A percentile compares a stretch with the other conserved stretches of the same genome.
Evolutionary conservation across 345 rosid species (phyloP).

Genomic region (Syzygium oleosum): DNA sequence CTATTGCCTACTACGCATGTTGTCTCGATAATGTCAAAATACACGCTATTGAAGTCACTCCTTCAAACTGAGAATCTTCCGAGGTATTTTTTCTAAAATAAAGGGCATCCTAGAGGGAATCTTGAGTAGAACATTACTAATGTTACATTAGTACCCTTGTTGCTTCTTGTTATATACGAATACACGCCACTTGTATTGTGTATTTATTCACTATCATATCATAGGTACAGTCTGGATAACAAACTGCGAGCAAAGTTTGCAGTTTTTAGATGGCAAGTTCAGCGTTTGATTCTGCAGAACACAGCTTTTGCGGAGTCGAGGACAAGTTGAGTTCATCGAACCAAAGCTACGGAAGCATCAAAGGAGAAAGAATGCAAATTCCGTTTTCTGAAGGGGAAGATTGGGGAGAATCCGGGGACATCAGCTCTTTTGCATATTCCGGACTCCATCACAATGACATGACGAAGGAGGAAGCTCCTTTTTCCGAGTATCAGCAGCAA

Average conservation of each 20-base stretch:
- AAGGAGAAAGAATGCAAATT: neutral
- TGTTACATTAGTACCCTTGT: neutral
- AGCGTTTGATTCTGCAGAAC: neutral
- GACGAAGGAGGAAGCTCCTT: neutral
- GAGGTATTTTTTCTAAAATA: neutral
- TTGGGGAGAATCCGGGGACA: slow-evolving; percentile 1
- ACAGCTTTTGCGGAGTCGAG: slow-evolving; percentile 5
- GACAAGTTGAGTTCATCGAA: slow-evolving; percentile 12
- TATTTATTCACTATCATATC: neutral
- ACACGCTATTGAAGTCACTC: neutral
- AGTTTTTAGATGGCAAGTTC: slow-evolving; percentile 7
- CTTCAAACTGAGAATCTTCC: neutral
- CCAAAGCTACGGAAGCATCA: neutral
- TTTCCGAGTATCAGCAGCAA: slow-evolving; percentile 12
- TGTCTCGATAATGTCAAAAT: neutral
- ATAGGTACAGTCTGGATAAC: neutral
- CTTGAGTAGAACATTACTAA: neutral
- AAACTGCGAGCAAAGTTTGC: neutral
- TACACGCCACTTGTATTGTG: neutral
- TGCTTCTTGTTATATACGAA: neutral
- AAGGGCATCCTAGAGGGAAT: neutral
- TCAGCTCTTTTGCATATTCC: slow-evolving; percentile 2
- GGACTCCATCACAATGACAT: slow-evolving; percentile 7
- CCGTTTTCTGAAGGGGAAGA: neutral
- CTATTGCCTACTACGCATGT: neutral